Conservation (phyloP, 1,284 basidiomycete species). For the Chiua sp. region DNA sequence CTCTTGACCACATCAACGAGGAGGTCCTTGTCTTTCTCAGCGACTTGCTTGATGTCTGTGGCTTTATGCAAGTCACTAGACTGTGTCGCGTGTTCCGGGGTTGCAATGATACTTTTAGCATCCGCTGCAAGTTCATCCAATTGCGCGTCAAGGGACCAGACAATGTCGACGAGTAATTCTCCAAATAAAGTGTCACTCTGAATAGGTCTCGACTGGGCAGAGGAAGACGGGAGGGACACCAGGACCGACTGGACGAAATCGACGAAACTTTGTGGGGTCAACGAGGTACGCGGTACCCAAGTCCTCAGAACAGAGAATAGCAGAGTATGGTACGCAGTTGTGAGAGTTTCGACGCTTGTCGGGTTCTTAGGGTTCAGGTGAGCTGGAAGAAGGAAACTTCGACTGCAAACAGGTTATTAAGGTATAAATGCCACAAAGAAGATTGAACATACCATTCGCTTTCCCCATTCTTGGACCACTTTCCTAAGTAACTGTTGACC, state of each 20-base stretch:
- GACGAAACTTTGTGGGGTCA: constrained; percentile 56
- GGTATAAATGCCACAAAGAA: constrained; percentile 15
- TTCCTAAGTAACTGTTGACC: constrained; percentile 51
- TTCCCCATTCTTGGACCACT: constrained; percentile 63
- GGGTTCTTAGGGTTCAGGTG: constrained; percentile 63
- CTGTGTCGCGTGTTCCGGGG: constrained; percentile 20
- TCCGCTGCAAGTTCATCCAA: constrained; percentile 72
- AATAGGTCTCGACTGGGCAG: constrained; percentile 40
- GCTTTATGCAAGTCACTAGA: constrained; percentile 30
- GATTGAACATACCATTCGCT: constrained; percentile 57
- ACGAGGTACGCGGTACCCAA: constrained; percentile 52
- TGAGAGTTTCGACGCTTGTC: constrained; percentile 56
- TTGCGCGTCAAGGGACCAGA: constrained; percentile 79
- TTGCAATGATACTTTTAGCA: constrained; percentile 41
- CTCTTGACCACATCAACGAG: constrained; percentile 63
- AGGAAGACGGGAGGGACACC: constrained; percentile 67
- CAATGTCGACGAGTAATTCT: constrained; percentile 74
- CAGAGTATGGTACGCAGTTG: constrained; percentile 69
- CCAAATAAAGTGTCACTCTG: constrained; percentile 55
- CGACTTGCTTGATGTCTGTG: constrained; percentile 52
- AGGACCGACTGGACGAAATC: constrained; percentile 68
- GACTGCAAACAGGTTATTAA: constrained; percentile 45
- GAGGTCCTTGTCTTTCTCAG: constrained; percentile 65
- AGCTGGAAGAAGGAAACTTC: constrained; percentile 57
- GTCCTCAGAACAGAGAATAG: constrained; percentile 61